A percentile compares a stretch with the other conserved stretches of the same genome.
Evolutionary conservation across 2,329 filamentous ascomycete genomes (phyloP).

Genomic region (Stylonectria norvegica): DNA sequence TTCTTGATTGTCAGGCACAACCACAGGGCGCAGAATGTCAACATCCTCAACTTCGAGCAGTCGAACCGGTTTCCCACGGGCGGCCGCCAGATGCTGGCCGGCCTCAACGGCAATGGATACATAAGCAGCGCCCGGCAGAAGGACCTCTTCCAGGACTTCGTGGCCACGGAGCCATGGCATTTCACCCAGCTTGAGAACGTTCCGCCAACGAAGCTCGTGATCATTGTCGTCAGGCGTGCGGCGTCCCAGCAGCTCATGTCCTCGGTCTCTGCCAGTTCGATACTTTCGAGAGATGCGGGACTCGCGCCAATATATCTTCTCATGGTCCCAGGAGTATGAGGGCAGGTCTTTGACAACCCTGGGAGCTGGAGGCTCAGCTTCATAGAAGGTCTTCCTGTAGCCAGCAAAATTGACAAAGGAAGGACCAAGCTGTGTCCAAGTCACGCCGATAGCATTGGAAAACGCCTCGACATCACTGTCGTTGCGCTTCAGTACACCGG

Average conservation of each 20-base stretch:
- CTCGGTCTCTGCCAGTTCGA: constrained; percentile 4
- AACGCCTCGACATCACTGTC: constrained; percentile 4
- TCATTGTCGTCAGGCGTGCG: constrained; percentile 8
- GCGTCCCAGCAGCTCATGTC: constrained; percentile 7
- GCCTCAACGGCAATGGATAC: constrained; percentile 9
- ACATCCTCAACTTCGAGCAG: constrained; percentile 12
- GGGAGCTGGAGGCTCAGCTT: background rate
- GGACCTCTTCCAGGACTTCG: constrained; percentile 7
- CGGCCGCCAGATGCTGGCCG: constrained; percentile 5
- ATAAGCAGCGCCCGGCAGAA: constrained; percentile 10
- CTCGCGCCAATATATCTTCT: constrained; percentile 5
- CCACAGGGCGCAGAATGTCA: constrained; percentile 10
- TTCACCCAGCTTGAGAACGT: constrained; percentile 8
- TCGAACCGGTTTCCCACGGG: background rate
- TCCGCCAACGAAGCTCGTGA: constrained; percentile 8
- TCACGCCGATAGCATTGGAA: constrained; percentile 1
- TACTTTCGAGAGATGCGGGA: constrained; percentile 6
- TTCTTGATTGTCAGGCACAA: constrained; percentile 11
- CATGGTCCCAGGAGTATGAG: constrained; percentile 8
- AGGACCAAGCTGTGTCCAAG: constrained; percentile 3
- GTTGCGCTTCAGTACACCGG: constrained; percentile 2
- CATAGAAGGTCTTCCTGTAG: constrained; percentile 5
- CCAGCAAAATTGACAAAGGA: constrained; percentile 4
- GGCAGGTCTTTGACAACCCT: constrained; percentile 4
- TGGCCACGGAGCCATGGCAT: constrained; percentile 8